Evolutionary conservation across 2,329 filamentous ascomycete genomes (phyloP).

Genomic region (Colletotrichum lupini): DNA sequence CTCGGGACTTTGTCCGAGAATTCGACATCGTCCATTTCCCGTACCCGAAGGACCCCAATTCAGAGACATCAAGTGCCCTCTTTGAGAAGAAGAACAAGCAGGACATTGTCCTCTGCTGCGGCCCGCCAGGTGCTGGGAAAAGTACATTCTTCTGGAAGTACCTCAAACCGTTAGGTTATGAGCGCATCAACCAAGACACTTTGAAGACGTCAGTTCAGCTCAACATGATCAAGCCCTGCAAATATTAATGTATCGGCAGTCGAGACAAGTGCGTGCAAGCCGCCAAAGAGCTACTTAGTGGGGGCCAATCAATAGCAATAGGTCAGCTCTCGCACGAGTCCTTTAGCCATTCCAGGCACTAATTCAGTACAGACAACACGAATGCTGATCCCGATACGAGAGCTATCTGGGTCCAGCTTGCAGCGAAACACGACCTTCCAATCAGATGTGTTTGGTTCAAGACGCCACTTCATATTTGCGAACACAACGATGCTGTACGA

Average conservation of each 20-base stretch:
- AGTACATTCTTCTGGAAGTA: conserved; percentile 88
- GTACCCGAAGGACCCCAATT: conserved; percentile 45
- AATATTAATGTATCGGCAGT: conserved; percentile 43
- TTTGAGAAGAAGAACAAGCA: conserved; percentile 71
- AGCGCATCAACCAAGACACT: conserved; percentile 89
- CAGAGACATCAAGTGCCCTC: conserved; percentile 48
- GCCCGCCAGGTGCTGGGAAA: conserved; percentile 90
- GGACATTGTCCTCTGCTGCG: conserved; percentile 88
- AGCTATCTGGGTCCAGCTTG: conserved; percentile 81
- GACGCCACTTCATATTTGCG: conserved; percentile 73
- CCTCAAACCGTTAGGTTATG: conserved; percentile 82
- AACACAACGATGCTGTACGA: conserved; percentile 90
- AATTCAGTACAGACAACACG: conserved; percentile 80
- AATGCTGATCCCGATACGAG: conserved; percentile 85
- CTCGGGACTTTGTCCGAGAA: conserved; percentile 72
- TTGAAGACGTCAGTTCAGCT: conserved; percentile 71
- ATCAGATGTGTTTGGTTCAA: conserved; percentile 91
- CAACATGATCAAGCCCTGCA: fast-evolving
- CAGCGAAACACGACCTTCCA: conserved; percentile 75
- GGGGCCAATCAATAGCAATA: conserved; percentile 77
- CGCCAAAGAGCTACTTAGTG: conserved; percentile 72
- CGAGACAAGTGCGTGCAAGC: conserved; percentile 77
- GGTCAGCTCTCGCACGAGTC: conserved; percentile 63
- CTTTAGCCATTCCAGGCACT: not conserved
- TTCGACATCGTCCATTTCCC: conserved; percentile 77